A percentile compares a stretch with the other conserved stretches of the same genome.
Evolutionary conservation across 2,329 filamentous ascomycete genomes (phyloP).

Genomic region (Neobulgaria alba): DNA sequence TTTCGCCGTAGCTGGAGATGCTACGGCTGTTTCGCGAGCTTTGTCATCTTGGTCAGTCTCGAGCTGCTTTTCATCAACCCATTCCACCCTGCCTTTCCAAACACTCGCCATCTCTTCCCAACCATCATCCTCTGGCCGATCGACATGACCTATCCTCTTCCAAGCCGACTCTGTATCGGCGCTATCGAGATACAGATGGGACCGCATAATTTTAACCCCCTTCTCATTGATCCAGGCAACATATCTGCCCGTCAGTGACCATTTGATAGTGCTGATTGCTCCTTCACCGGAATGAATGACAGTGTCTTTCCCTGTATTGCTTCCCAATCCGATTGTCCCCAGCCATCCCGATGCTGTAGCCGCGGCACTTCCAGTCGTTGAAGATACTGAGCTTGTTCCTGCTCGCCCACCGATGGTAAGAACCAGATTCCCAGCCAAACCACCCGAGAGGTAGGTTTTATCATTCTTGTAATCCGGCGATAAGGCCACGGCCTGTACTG

Average conservation of each 20-base stretch:
- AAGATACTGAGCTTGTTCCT: constrained; percentile 74
- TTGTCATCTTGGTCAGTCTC: constrained; percentile 57
- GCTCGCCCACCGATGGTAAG: constrained; percentile 73
- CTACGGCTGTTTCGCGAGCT: constrained; percentile 18
- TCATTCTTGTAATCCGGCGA: constrained; percentile 92
- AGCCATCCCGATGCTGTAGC: constrained; percentile 86
- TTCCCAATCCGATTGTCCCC: constrained; percentile 73
- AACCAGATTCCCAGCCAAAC: constrained; percentile 78
- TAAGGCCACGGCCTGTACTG: constrained; percentile 84
- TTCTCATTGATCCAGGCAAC: constrained; percentile 95
- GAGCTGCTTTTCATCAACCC: constrained; percentile 81
- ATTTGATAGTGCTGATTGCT: constrained; percentile 83
- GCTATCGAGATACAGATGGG: constrained; percentile 70
- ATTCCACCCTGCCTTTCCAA: constrained; percentile 87
- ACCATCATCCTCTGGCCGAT: constrained; percentile 73
- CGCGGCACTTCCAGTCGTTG: constrained; percentile 73
- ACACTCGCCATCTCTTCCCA: constrained; percentile 97
- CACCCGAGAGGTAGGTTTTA: constrained; percentile 81
- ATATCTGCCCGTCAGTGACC: constrained; percentile 87
- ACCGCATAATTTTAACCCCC: constrained; percentile 96
- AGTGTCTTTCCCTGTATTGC: constrained; percentile 73
- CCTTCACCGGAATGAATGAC: constrained; percentile 89
- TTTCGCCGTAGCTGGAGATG: constrained; percentile 39
- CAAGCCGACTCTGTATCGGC: constrained; percentile 75
- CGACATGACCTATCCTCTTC: constrained; percentile 90